phyloP scores from a whole-genome alignment of 176 grass and related monocot species.

The Phoenix dactylifera region DNA sequence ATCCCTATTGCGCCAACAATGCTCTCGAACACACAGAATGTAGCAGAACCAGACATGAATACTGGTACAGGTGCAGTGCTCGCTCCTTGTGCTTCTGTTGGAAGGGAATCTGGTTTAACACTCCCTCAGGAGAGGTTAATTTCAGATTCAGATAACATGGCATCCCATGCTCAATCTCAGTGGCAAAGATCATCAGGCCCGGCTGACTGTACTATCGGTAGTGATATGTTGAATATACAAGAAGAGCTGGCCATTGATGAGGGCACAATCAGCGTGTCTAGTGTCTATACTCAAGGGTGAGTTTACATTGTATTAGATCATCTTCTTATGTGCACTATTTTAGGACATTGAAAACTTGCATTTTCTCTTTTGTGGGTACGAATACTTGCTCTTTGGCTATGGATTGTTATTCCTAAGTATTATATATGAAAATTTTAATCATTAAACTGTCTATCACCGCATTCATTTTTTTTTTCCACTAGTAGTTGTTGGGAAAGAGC shows the following conservation, averaged over 20 bases:
- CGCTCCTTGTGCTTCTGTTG: constrained; percentile 13
- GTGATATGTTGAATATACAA: constrained; percentile 32
- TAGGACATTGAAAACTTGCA: neutral
- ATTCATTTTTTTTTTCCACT: too few relatives aligned
- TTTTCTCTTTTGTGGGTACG: too few relatives aligned
- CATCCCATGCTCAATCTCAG: constrained; percentile 24
- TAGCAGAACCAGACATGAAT: constrained; percentile 41
- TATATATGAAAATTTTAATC: too few relatives aligned
- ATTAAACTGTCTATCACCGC: too few relatives aligned
- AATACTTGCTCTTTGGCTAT: too few relatives aligned
- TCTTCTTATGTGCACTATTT: neutral
- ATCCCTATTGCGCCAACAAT: constrained; percentile 29
- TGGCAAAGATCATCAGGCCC: constrained; percentile 41
- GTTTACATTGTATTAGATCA: neutral
- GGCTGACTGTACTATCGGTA: constrained; percentile 25
- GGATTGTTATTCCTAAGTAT: too few relatives aligned
- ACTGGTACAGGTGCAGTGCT: constrained; percentile 21
- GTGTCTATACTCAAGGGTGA: constrained; percentile 56
- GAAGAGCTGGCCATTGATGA: constrained; percentile 62
- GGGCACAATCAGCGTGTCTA: constrained; percentile 58
- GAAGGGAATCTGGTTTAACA: constrained; percentile 10
- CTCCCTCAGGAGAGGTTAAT: constrained; percentile 13
- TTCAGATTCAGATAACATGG: constrained; percentile 32
- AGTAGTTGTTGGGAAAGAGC: too few relatives aligned
- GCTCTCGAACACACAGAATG: constrained; percentile 35